Percentiles rank a stretch among this genome's conserved stretches.
Evolutionary conservation across 768 basidiomycete genomes (phyloP).

Genomic region (Symmetrospora coprosmae): DNA sequence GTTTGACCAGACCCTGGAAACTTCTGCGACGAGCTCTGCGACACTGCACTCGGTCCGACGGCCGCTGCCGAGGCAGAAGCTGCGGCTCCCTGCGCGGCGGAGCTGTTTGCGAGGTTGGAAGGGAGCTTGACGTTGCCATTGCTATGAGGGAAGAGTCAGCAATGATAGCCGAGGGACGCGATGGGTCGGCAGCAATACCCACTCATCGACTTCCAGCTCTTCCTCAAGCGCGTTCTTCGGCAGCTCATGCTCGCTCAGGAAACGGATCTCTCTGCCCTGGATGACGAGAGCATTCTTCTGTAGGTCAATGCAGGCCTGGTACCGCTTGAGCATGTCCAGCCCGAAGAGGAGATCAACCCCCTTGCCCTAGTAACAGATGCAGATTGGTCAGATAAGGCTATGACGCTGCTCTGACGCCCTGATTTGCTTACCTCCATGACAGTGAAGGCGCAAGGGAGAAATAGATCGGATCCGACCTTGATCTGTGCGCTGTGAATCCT

Average conservation of each 20-base stretch:
- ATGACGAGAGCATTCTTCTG: slow-evolving; percentile 80
- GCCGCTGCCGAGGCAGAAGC: slow-evolving; percentile 25
- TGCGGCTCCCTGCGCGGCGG: slow-evolving; percentile 25
- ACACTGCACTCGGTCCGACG: slow-evolving; percentile 28
- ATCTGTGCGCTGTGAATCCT: slow-evolving; percentile 86
- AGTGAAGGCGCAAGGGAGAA: slow-evolving; percentile 79
- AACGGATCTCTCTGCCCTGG: slow-evolving; percentile 70
- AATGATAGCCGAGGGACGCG: background rate
- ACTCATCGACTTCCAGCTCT: slow-evolving; percentile 36
- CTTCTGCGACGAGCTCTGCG: slow-evolving; percentile 15
- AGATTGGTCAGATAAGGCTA: background rate
- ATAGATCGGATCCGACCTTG: slow-evolving; percentile 59
- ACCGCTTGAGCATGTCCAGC: slow-evolving; percentile 97
- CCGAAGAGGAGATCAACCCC: slow-evolving; percentile 92
- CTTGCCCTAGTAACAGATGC: slow-evolving; percentile 47
- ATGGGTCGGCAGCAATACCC: background rate
- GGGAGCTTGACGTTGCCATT: slow-evolving; percentile 29
- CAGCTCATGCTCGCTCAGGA: slow-evolving; percentile 86
- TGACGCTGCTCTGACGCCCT: background rate
- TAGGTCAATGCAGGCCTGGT: slow-evolving; percentile 91
- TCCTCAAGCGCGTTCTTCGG: slow-evolving; percentile 48
- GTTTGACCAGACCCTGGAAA: slow-evolving; percentile 30
- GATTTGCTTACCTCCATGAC: slow-evolving; percentile 64
- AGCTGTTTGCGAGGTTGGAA: background rate
- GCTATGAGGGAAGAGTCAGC: slow-evolving; percentile 17